Conservation (phyloP, 129 eudicot species). For the Sambucus nigra region DNA sequence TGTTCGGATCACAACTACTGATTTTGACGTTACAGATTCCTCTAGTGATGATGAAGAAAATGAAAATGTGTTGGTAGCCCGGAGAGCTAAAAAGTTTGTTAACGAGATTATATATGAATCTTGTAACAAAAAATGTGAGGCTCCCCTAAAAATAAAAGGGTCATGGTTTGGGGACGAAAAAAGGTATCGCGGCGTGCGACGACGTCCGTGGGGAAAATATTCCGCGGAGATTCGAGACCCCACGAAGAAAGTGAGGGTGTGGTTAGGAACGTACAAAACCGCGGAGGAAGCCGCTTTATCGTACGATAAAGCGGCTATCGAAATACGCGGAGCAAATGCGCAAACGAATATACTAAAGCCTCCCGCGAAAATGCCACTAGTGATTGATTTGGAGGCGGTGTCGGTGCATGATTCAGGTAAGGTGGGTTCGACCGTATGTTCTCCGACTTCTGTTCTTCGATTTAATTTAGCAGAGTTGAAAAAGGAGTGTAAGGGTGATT, state of each 20-base stretch:
- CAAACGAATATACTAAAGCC: slow-evolving; percentile 34
- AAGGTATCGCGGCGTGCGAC: slow-evolving; percentile 55
- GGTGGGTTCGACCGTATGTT: slow-evolving; percentile 19
- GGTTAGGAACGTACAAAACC: slow-evolving; percentile 67
- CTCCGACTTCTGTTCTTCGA: slow-evolving; percentile 59
- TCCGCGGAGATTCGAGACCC: slow-evolving; percentile 78
- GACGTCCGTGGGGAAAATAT: slow-evolving; percentile 57
- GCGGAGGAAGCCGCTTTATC: slow-evolving; percentile 70
- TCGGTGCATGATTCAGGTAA: slow-evolving; percentile 17
- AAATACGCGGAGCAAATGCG: slow-evolving; percentile 50
- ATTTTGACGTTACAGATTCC: slow-evolving; percentile 54
- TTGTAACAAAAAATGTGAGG: background rate
- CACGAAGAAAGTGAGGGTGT: slow-evolving; percentile 24
- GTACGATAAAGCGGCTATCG: slow-evolving; percentile 54
- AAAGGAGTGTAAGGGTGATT: background rate
- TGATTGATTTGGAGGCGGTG: slow-evolving; percentile 1
- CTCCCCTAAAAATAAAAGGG: background rate
- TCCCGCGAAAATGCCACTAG: slow-evolving; percentile 16
- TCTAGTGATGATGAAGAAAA: slow-evolving; percentile 39
- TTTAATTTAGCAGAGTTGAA: slow-evolving; percentile 1
- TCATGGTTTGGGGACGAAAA: slow-evolving; percentile 3
- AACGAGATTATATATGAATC: slow-evolving; percentile 30
- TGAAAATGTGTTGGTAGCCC: background rate
- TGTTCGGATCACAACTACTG: slow-evolving; percentile 30
- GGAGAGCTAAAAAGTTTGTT: slow-evolving; percentile 23